phyloP scores from a whole-genome alignment of 179 eudicot genomes.

The Carnegiea gigantea region DNA sequence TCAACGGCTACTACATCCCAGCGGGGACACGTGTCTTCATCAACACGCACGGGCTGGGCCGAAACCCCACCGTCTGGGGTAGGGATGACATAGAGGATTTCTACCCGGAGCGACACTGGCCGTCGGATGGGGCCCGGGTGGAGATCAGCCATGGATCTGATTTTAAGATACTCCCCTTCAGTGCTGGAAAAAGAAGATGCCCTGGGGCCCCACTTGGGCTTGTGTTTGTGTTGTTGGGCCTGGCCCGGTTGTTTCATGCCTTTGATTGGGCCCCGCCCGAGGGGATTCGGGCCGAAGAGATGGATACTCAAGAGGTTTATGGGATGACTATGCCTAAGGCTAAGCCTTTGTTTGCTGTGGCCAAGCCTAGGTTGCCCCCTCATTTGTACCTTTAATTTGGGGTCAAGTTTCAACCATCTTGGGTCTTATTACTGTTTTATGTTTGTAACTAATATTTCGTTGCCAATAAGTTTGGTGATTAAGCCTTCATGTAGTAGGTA shows the following conservation, averaged over 20 bases:
- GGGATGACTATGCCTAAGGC: constrained; percentile 99
- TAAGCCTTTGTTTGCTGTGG: constrained; percentile 64
- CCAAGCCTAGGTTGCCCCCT: constrained; percentile 63
- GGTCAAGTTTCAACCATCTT: background rate
- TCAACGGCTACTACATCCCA: constrained; percentile 87
- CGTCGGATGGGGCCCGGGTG: constrained; percentile 59
- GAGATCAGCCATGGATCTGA: constrained; percentile 97
- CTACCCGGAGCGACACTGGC: constrained; percentile 69
- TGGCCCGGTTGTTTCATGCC: constrained; percentile 81
- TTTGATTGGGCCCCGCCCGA: constrained; percentile 83
- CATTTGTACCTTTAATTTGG: constrained; percentile 50
- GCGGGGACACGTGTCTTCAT: constrained; percentile 87
- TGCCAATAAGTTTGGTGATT: too few species aligned
- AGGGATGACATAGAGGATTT: constrained; percentile 64
- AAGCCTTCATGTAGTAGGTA: background rate
- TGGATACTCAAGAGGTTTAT: constrained; percentile 81
- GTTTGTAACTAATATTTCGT: too few species aligned
- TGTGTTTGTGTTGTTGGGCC: constrained; percentile 78
- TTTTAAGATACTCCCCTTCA: constrained; percentile 86
- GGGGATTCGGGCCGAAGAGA: constrained; percentile 54
- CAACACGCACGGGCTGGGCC: constrained; percentile 90
- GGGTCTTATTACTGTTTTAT: background rate
- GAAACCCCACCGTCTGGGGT: constrained; percentile 73
- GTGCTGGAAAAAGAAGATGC: constrained; percentile 92
- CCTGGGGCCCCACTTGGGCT: constrained; percentile 99